Conservation (phyloP, 108 stramenopile genomes). For the Cyclotella baltica region DNA sequence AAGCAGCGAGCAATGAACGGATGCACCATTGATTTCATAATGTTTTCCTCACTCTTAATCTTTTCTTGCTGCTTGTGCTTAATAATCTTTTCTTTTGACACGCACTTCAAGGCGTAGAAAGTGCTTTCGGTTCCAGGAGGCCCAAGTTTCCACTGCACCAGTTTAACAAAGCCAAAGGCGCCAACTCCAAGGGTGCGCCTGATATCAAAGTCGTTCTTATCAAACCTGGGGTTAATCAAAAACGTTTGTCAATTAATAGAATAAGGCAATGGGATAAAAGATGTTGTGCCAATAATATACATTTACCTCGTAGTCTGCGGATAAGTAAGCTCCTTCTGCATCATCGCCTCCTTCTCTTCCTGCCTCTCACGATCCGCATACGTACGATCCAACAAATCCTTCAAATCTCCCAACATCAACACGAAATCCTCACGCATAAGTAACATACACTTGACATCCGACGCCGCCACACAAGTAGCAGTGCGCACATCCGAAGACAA, state of each 20-base stretch:
- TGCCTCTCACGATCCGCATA: slow-evolving; percentile 35
- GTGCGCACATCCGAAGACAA: slow-evolving; percentile 51
- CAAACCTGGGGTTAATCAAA: slow-evolving; percentile 18
- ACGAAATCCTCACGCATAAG: slow-evolving; percentile 77
- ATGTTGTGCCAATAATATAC: neutral
- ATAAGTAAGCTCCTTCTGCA: slow-evolving; percentile 19
- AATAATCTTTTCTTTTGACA: slow-evolving; percentile 63
- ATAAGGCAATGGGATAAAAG: neutral
- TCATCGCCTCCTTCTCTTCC: slow-evolving; percentile 8
- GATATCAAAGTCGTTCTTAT: slow-evolving; percentile 54
- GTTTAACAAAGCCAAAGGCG: slow-evolving; percentile 58
- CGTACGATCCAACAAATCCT: slow-evolving; percentile 56
- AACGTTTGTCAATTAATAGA: neutral
- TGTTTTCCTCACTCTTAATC: slow-evolving; percentile 61
- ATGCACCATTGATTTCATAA: slow-evolving; percentile 61
- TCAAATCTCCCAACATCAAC: slow-evolving; percentile 66
- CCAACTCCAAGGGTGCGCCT: slow-evolving; percentile 61
- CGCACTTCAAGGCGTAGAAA: slow-evolving; percentile 63
- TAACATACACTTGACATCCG: slow-evolving; percentile 54
- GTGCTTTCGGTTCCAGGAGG: slow-evolving; percentile 25
- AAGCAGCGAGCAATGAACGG: slow-evolving; percentile 64
- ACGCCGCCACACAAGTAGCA: slow-evolving; percentile 58
- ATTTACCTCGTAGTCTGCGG: slow-evolving; percentile 21
- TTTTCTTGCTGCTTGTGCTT: slow-evolving; percentile 60
- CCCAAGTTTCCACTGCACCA: slow-evolving; percentile 52